Evolutionary conservation across 352 stramenopile genomes (phyloP).

Genomic region (Phytophthora cryptogea): DNA sequence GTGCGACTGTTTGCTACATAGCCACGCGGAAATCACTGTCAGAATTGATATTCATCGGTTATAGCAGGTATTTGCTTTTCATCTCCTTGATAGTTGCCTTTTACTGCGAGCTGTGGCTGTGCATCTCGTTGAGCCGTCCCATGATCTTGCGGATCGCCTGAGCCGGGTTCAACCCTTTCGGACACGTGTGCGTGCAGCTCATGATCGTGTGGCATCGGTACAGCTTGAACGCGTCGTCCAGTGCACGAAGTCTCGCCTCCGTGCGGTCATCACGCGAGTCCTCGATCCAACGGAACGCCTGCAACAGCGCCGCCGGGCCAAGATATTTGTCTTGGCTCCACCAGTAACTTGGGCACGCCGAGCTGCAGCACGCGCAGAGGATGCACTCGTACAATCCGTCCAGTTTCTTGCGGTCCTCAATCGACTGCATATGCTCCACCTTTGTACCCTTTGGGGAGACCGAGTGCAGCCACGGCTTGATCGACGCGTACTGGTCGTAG

Average conservation of each 20-base stretch:
- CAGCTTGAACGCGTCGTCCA: conserved; percentile 99
- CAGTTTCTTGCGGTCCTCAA: conserved; percentile 98
- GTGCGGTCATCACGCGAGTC: conserved; percentile 98
- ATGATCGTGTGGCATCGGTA: conserved; percentile 99
- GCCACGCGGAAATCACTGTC: conserved; percentile 6
- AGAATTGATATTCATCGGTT: conserved; percentile 3
- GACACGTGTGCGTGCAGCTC: conserved; percentile 99
- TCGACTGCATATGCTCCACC: conserved; percentile 87
- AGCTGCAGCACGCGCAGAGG: conserved; percentile 99
- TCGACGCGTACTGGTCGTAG: conserved; percentile 97
- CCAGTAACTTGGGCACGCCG: conserved; percentile 99
- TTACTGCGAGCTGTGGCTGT: conserved; percentile 8
- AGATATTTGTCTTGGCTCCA: conserved; percentile 98
- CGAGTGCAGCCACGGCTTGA: conserved; percentile 99
- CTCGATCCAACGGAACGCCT: conserved; percentile 99
- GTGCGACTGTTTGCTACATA: conserved; percentile 6
- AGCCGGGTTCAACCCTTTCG: conserved; percentile 99
- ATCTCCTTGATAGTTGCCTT: conserved; percentile 14
- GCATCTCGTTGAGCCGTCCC: conserved; percentile 13
- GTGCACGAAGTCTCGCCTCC: conserved; percentile 92
- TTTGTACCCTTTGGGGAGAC: conserved; percentile 86
- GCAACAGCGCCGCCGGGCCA: conserved; percentile 91
- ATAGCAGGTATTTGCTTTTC: conserved; percentile 1
- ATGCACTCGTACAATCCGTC: conserved; percentile 99
- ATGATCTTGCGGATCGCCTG: conserved; percentile 94